phyloP scores from a whole-genome alignment of 108 stramenopile genomes.

The Phaeodactylum tricornutum region DNA sequence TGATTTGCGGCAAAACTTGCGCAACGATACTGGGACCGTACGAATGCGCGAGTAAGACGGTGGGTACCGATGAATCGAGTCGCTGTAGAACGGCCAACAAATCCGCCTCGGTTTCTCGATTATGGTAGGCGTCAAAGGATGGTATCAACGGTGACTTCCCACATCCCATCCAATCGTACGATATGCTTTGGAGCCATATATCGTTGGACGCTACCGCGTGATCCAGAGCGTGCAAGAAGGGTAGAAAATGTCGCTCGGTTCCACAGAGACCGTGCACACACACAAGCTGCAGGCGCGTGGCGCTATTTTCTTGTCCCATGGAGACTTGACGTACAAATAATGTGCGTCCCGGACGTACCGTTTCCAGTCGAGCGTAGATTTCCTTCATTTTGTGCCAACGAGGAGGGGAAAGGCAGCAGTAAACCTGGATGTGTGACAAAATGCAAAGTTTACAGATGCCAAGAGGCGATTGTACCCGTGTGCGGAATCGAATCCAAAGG shows the following conservation, averaged over 20 bases:
- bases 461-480: too few relatives aligned
- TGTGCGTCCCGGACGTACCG: not conserved
- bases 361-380: not conserved
- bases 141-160: not conserved
- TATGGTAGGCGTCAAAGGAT: not conserved
- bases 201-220: not conserved
- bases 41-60: slow-evolving; percentile 7
- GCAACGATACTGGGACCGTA: slow-evolving; percentile 6
- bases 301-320: not conserved
- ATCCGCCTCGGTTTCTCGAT: not conserved
- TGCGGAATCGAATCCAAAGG: too few relatives aligned
- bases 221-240: not conserved
- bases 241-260: not conserved
- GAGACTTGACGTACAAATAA: not conserved
- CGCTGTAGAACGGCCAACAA: not conserved
- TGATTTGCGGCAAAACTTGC: not conserved
- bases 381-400: too few relatives aligned
- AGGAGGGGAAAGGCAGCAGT: too few relatives aligned
- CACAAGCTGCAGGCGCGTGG: not conserved
- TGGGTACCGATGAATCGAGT: slow-evolving; percentile 17
- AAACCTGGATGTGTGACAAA: too few relatives aligned
- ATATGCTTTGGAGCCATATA: not conserved
- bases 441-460: too few relatives aligned
- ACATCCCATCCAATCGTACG: slow-evolving; percentile 1
- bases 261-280: not conserved